Conservation (phyloP, 2,329 filamentous ascomycete genomes). For the Fusarium nodosum region DNA sequence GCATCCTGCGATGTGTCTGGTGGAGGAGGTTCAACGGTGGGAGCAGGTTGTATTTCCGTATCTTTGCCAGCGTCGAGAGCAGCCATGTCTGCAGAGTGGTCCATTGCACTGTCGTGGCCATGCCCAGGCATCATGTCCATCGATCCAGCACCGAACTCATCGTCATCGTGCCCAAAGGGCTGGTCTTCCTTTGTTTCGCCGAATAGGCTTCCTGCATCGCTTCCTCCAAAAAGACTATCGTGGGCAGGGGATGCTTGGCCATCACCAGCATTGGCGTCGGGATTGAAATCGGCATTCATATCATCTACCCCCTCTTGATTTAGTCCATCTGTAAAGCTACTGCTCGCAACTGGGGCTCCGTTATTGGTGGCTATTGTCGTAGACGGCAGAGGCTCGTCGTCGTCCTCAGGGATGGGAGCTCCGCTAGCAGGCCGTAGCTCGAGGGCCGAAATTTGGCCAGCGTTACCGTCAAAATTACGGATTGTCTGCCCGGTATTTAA, state of each 20-base stretch:
- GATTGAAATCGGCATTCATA: constrained; percentile 45
- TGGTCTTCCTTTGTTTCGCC: constrained; percentile 75
- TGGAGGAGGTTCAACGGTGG: constrained; percentile 44
- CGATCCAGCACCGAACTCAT: constrained; percentile 79
- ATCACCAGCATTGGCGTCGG: constrained; percentile 55
- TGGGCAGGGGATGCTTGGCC: constrained; percentile 77
- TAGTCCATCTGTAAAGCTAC: constrained; percentile 53
- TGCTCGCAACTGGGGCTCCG: constrained; percentile 69
- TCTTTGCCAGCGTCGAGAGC: constrained; percentile 50
- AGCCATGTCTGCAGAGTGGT: constrained; percentile 60
- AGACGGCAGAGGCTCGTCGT: constrained; percentile 69
- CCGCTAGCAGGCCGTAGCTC: constrained; percentile 85
- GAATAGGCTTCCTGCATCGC: constrained; percentile 86
- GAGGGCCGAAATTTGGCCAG: constrained; percentile 87
- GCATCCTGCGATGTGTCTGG: constrained; percentile 23
- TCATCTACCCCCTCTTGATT: constrained; percentile 34
- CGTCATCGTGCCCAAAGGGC: constrained; percentile 84
- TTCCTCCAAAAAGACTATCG: constrained; percentile 84
- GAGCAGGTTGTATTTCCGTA: constrained; percentile 44
- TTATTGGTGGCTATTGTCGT: constrained; percentile 86
- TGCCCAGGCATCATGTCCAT: constrained; percentile 69
- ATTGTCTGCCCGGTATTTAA: constrained; percentile 85
- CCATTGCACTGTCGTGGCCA: constrained; percentile 58
- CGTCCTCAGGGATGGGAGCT: constrained; percentile 80
- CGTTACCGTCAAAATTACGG: constrained; percentile 81